These are phyloP conservation scores for Xylariaceae sp. DNA, from an alignment of 2,329 filamentous ascomycete genomes.

Conservation along the genomic window DNA sequence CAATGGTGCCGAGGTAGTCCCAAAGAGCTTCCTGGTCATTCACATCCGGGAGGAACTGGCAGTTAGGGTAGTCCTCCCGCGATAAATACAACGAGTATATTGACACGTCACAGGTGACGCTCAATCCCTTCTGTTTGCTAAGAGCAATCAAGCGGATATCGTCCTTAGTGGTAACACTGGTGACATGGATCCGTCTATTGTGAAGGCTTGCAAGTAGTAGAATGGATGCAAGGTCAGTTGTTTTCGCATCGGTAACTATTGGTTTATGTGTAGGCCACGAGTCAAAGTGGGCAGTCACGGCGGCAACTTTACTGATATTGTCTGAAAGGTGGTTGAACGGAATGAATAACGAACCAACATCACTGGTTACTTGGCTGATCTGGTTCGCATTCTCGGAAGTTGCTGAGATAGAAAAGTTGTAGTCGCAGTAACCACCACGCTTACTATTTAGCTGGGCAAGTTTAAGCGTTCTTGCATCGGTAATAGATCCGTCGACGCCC, in stretches of 20 bases:
- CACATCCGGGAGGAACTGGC: conserved; percentile 67
- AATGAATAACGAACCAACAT: conserved; percentile 82
- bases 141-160: conserved; percentile 79
- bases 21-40: conserved; percentile 76
- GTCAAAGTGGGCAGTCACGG: conserved; percentile 79
- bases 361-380: conserved; percentile 72
- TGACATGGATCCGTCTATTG: conserved; percentile 78
- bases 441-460: conserved; percentile 74
- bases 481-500: conserved; percentile 74
- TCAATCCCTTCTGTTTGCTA: conserved; percentile 80
- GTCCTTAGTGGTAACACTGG: conserved; percentile 80
- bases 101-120: conserved; percentile 83
- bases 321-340: conserved; percentile 82
- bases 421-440: conserved; percentile 73
- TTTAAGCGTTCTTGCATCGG: conserved; percentile 73
- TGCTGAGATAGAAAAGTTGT: conserved; percentile 78
- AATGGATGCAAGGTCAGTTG: conserved; percentile 80
- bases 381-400: conserved; percentile 76
- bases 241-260: conserved; percentile 81
- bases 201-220: conserved; percentile 79
- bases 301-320: conserved; percentile 83
- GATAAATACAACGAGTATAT: conserved; percentile 79
- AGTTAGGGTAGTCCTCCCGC: conserved; percentile 72
- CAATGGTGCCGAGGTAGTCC: conserved; percentile 74
- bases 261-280: conserved; percentile 80